phyloP scores from a whole-genome alignment of 768 basidiomycete species.

The Podaxis sp. region DNA sequence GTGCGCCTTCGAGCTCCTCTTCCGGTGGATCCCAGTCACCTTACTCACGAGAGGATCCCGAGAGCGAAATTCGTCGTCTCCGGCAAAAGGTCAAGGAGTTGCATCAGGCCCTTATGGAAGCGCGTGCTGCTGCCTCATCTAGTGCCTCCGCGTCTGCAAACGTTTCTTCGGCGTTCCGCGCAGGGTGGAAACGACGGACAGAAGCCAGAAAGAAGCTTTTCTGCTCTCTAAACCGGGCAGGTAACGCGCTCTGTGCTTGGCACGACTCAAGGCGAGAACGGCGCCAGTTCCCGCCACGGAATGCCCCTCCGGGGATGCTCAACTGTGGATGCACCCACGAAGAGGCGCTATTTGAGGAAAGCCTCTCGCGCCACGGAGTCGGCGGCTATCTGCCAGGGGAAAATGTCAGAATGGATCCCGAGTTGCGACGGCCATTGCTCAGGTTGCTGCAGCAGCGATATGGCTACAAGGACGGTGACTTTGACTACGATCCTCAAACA shows the following conservation, averaged over 20 bases:
- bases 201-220: constrained; percentile 67
- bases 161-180: constrained; percentile 45
- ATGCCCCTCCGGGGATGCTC: constrained; percentile 73
- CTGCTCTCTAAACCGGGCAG: constrained; percentile 83
- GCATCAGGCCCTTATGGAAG: constrained; percentile 25
- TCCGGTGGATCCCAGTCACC: constrained; percentile 8
- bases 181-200: constrained; percentile 71
- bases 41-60: constrained; percentile 20
- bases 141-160: constrained; percentile 33
- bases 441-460: constrained; percentile 70
- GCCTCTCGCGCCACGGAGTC: constrained; percentile 72
- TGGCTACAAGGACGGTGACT: constrained; percentile 82
- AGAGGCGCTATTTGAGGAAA: constrained; percentile 86
- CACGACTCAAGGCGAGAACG: constrained; percentile 87
- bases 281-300: constrained; percentile 71
- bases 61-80: constrained; percentile 54
- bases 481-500: constrained; percentile 64
- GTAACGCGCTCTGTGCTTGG: constrained; percentile 88
- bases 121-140: constrained; percentile 12
- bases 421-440: constrained; percentile 76
- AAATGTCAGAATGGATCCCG: constrained; percentile 86
- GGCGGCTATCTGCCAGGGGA: constrained; percentile 85
- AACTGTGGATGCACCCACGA: constrained; percentile 88
- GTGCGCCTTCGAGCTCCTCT: neutral
- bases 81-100: constrained; percentile 60